Base-by-base conservation (phyloP, 148 eudicot species). In the Rhododendron kiyosumense region DNA sequence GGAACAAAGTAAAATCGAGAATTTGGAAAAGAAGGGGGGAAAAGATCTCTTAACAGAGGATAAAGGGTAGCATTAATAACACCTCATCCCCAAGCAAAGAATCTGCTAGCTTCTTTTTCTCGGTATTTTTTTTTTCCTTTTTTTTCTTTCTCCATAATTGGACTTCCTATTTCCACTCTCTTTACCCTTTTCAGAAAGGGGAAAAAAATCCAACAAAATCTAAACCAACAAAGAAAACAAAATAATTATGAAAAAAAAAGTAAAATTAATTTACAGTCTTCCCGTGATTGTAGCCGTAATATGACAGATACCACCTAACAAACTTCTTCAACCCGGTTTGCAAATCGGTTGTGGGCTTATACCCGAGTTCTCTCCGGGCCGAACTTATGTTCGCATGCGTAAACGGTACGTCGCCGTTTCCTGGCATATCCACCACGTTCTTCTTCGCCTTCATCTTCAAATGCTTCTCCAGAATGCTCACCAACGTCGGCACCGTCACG, bases 271-370 rank as follows among this genome's bases (percentile, higher is more conserved):
- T 85, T 89, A 91, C 94, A 88, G 79, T 65, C 75, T 89, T 89
- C 84, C 89, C 89, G n/a, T 89, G 92, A 80, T 89, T 87, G 88
- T 94, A 90, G 78, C 94, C 94, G 77, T 94, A 93, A 89, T 94
- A 93, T 0, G 91, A 81, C 0, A 92, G 77, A 86, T 94, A 94
- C 96, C 96, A 94, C 41, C 89, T 89, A 52, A 94, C 98, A 81
- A 94, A 94, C 90, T 93, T 93, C 71, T 87, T 94, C 88, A 94
- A 89, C 90, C 98, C 98, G 88, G 94, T 93, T 92, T 92, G 95
- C 86, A 93, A 92, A 89, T 94, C 96, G 63, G 96, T 93, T 0
- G 91, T 93, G 52, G 98, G 98, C 45, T 88, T 90, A 81, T 94
- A 94, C 89, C 96, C 98, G 78, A 94, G 87, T 84, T 92, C 94